Conservation (phyloP, 768 basidiomycete species). For the Termitomyces sp. region DNA sequence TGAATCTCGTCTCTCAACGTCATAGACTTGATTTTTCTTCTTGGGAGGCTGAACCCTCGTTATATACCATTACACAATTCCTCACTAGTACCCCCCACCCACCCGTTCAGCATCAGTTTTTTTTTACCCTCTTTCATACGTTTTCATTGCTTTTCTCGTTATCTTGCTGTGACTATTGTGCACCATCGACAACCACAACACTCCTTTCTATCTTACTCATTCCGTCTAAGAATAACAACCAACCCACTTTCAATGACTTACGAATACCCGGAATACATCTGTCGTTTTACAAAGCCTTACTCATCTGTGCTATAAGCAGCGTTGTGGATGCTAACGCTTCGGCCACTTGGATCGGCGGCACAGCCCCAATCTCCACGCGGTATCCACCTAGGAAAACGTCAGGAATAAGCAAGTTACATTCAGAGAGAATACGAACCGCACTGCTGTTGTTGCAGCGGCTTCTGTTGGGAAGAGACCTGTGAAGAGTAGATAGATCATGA, state of each 20-base stretch:
- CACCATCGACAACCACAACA: conserved; percentile 12
- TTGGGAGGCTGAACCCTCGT: not conserved
- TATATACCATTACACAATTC: conserved; percentile 14
- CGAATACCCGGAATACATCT: conserved; percentile 7
- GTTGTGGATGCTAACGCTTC: conserved; percentile 94
- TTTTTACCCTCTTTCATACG: not conserved
- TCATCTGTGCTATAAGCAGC: conserved; percentile 63
- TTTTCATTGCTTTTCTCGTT: conserved; percentile 12
- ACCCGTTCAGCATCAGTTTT: conserved; percentile 14
- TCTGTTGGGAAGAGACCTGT: conserved; percentile 78
- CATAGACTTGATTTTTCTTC: conserved; percentile 12
- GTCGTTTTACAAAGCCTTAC: conserved; percentile 16
- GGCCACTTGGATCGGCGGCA: conserved; percentile 87
- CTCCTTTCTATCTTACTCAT: conserved; percentile 16
- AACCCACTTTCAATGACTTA: not conserved
- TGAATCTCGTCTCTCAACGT: conserved; percentile 43
- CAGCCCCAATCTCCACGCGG: conserved; percentile 98
- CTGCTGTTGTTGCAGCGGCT: conserved; percentile 86
- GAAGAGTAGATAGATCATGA: conserved; percentile 8
- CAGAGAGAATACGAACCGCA: conserved; percentile 54
- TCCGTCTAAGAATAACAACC: not conserved
- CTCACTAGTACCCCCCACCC: conserved; percentile 10
- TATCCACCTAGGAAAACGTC: conserved; percentile 61
- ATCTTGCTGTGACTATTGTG: conserved; percentile 14
- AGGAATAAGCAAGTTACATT: conserved; percentile 1